These are phyloP conservation scores for Chlorociboria aeruginascens DNA, from an alignment of 495 filamentous ascomycete genomes.

Conservation along the genomic window DNA sequence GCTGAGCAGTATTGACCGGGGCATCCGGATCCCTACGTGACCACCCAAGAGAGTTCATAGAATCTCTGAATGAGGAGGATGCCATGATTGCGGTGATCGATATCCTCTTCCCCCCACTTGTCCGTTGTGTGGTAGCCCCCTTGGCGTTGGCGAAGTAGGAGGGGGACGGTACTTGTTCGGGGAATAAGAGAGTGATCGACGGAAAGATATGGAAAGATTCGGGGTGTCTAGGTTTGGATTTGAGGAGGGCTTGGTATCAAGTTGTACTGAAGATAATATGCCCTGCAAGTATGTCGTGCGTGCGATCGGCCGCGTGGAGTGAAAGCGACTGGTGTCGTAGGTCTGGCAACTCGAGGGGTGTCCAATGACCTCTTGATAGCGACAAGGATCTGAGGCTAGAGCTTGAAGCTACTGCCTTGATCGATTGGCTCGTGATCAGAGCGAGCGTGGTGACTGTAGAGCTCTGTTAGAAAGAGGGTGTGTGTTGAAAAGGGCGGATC, in stretches of 20 bases:
- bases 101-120: too few species aligned
- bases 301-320: constrained; percentile 17
- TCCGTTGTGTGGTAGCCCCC: neutral
- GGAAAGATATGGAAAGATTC: neutral
- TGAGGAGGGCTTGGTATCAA: neutral
- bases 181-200: neutral
- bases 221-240: neutral
- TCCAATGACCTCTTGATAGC: constrained; percentile 24
- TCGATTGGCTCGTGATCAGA: constrained; percentile 17
- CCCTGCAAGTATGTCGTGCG: constrained; percentile 23
- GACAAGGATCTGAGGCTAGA: constrained; percentile 3
- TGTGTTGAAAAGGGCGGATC: neutral
- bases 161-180: neutral
- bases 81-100: constrained; percentile 49
- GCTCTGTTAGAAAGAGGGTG: constrained; percentile 1
- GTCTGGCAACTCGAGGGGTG: constrained; percentile 15
- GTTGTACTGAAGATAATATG: constrained; percentile 8
- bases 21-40: constrained; percentile 72
- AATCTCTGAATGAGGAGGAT: constrained; percentile 79
- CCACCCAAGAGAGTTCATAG: constrained; percentile 92
- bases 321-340: constrained; percentile 12
- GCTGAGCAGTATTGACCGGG: constrained; percentile 62
- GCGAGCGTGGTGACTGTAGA: neutral
- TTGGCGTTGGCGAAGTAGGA: neutral
- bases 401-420: constrained; percentile 2